These are phyloP conservation scores for Moesziomyces globuligerus DNA, from an alignment of 1,284 basidiomycete genomes.

Conservation along the genomic window DNA sequence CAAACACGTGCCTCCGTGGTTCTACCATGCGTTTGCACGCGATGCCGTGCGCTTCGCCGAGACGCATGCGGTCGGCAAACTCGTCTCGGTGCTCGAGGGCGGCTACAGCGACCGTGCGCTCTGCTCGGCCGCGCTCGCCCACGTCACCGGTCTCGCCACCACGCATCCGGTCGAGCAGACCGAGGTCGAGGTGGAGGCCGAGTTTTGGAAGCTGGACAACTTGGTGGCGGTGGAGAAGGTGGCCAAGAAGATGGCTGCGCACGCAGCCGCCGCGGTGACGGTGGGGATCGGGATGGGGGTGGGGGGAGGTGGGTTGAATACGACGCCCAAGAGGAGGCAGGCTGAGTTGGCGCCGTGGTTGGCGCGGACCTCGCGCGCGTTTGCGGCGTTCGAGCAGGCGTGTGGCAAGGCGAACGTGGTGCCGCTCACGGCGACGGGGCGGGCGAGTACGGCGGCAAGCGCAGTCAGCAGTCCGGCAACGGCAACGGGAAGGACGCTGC, in stretches of 20 bases:
- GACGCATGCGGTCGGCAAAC: conserved; percentile 75
- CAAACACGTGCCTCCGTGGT: conserved; percentile 86
- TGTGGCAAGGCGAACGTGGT: conserved; percentile 40
- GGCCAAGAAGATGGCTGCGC: conserved; percentile 53
- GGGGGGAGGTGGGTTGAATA: conserved; percentile 28
- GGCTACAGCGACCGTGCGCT: conserved; percentile 88
- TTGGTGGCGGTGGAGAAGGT: conserved; percentile 53
- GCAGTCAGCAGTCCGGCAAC: conserved; percentile 11
- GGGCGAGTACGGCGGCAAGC: conserved; percentile 3
- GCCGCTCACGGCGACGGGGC: conserved; percentile 9
- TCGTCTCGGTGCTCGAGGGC: conserved; percentile 91
- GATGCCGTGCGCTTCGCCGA: conserved; percentile 79
- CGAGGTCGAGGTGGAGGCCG: conserved; percentile 8
- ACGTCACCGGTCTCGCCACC: conserved; percentile 48
- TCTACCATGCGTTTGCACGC: conserved; percentile 84
- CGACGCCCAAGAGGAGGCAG: conserved; percentile 39
- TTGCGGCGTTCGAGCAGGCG: conserved; percentile 53
- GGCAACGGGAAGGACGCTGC: conserved; percentile 15
- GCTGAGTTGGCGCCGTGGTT: conserved; percentile 47
- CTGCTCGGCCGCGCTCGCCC: conserved; percentile 72
- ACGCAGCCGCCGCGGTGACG: conserved; percentile 16
- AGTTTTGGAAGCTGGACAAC: conserved; percentile 52
- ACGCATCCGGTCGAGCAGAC: background rate
- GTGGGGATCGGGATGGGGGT: background rate
- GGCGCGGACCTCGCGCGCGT: conserved; percentile 38